These are phyloP conservation scores for Halophytophthora batemanensis DNA, from an alignment of 352 stramenopile genomes.

Conservation along the genomic window DNA sequence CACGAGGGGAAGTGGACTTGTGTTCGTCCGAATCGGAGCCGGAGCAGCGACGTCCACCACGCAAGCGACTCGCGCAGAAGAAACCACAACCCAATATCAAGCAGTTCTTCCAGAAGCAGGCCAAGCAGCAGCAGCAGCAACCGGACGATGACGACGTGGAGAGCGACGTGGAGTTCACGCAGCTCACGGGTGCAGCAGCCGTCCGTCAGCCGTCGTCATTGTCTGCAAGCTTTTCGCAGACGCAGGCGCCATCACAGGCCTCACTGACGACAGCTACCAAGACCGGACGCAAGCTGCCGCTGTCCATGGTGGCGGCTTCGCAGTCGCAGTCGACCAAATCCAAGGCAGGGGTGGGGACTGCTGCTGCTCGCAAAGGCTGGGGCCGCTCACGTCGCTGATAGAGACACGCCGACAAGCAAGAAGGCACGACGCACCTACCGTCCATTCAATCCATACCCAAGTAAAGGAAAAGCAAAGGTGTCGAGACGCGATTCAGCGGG, in stretches of 20 bases:
- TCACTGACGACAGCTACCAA: background rate
- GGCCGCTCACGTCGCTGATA: constrained; percentile 54
- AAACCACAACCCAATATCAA: constrained; percentile 60
- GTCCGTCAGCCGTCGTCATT: constrained; percentile 18
- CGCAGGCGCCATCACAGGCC: constrained; percentile 24
- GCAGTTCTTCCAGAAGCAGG: constrained; percentile 48
- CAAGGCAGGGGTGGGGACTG: constrained; percentile 15
- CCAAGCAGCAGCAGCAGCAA: constrained; percentile 15
- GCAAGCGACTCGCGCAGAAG: constrained; percentile 15
- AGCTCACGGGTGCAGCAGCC: constrained; percentile 26
- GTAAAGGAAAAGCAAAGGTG: constrained; percentile 7
- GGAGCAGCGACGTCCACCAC: constrained; percentile 14
- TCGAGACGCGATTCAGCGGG: constrained; percentile 7
- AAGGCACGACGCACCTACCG: constrained; percentile 5
- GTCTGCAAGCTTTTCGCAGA: too few species aligned
- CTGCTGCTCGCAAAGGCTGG: constrained; percentile 58
- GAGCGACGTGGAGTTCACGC: constrained; percentile 65
- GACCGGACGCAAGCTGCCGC: constrained; percentile 61
- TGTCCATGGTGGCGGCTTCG: constrained; percentile 66
- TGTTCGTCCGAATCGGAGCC: constrained; percentile 47
- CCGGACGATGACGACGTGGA: constrained; percentile 58
- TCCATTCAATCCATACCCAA: background rate
- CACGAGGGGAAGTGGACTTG: constrained; percentile 41
- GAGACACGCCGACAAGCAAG: background rate
- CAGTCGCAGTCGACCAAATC: constrained; percentile 38